These are phyloP conservation scores for Colletotrichum gloeosporioides DNA, from an alignment of 2,329 filamentous ascomycete species.

Conservation along the genomic window DNA sequence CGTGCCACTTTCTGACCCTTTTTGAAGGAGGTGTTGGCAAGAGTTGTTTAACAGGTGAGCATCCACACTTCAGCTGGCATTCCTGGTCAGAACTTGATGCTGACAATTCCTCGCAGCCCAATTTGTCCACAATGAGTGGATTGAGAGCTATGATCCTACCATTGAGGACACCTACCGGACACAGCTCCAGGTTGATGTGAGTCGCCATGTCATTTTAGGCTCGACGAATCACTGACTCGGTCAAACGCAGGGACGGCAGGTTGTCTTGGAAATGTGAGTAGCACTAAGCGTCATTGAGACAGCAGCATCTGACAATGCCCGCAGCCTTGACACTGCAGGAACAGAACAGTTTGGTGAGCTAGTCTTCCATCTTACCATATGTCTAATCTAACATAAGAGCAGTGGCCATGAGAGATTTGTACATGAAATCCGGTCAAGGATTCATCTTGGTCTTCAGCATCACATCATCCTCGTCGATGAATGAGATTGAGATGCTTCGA, in stretches of 20 bases:
- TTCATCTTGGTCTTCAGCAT: constrained; percentile 94
- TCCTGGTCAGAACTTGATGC: background rate
- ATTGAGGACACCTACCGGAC: constrained; percentile 81
- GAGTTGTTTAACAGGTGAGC: constrained; percentile 84
- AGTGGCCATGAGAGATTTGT: constrained; percentile 77
- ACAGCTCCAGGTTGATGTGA: constrained; percentile 82
- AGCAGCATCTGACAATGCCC: constrained; percentile 28
- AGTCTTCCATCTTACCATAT: background rate
- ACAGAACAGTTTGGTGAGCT: constrained; percentile 90
- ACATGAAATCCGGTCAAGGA: constrained; percentile 93
- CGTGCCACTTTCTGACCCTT: constrained; percentile 23
- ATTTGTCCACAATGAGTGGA: constrained; percentile 94
- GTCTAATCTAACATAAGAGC: background rate
- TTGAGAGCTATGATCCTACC: constrained; percentile 83
- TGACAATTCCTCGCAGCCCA: constrained; percentile 64
- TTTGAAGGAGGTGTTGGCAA: constrained; percentile 78
- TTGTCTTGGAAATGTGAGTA: constrained; percentile 84
- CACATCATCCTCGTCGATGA: constrained; percentile 81
- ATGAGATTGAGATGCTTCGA: constrained; percentile 79
- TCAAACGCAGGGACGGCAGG: constrained; percentile 74
- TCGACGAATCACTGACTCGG: constrained; percentile 33
- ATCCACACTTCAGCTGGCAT: background rate
- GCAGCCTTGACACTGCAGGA: constrained; percentile 83
- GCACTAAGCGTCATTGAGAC: background rate
- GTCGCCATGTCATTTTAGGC: constrained; percentile 37